Base-by-base conservation (phyloP, 176 grass and related monocot genomes). In the Areca catechu region DNA sequence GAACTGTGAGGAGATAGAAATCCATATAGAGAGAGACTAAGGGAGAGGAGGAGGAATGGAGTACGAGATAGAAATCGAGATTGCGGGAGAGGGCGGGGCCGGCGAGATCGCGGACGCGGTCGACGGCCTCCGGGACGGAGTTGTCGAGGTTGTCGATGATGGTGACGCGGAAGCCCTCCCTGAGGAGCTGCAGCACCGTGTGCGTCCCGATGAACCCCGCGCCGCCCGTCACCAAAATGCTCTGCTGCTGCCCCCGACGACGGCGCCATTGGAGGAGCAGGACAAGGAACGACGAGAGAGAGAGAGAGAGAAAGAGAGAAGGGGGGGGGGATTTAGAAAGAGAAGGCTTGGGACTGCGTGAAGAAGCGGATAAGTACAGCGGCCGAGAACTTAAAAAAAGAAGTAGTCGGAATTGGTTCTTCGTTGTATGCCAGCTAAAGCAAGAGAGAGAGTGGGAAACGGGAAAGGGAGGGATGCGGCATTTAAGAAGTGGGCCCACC, bases 141-240 rank as follows among this genome's bases (percentile, higher is more conserved):
- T 97, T 97, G 77, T 88, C 68, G 69, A 97, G 79, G 86, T 88
- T 97, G 75, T 97, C 92, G 53, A 97, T 80, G 72, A 75, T 67
- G 43, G 77, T 79, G 68, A 97, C 86, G 57, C 24, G 67, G 86
- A 66, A 85, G 0, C 92, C 92, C 23, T 72, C 84, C 57, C 56
- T 67, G 56, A 97, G 83, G 5, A 97, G 77, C 66, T 76, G 92
- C 48, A 97, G 78, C 80, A 75, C 86, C 22, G 92, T 97, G 83
- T 91, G 92, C 58, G 86, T 97, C 53, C 92, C 86, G 74, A 97
- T 97, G 63, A 85, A 97, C 5, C 92, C 86, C 3, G 83, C 92
- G 53, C 92, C 92, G 15, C 92, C 92, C 6, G 92, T 91, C 63
- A 97, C 92, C 67, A 97, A 57, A 62, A 91, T 72, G 65, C 80